Base-by-base conservation (phyloP, 495 filamentous ascomycete genomes). In the Talaromyces thailandensis region DNA sequence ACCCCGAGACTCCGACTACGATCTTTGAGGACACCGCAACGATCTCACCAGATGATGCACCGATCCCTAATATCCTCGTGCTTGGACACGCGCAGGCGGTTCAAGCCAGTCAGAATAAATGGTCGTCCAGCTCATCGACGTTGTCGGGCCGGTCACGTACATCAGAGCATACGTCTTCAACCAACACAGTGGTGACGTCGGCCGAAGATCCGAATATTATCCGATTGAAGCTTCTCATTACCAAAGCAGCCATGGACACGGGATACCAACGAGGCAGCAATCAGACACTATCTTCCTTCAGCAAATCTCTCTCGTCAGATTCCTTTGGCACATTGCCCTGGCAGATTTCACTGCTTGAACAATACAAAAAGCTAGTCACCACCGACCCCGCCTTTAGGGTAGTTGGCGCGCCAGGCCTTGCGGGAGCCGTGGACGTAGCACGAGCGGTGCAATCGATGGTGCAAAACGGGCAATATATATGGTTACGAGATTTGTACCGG, bases 1-100 rank as follows among this genome's bases (percentile, higher is more conserved):
- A 84, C 48, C 92, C 92, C 9, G 92, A 96, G 75, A 96, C 92
- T 0, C 92, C 92, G 0, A 92, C 91, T 1, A 96, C 92, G 9
- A 90, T 96, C 64, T 96, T 96, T 70, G 92, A 96, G 70, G 92
- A 96, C 68, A 88, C 85, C 0, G 73, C 73, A 48, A 88, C 88
- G 4, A 80, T 90, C 14, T 93, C 90, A 7, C 90, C 91, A 0
- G 88, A 92, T 60, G 85, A 90, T 58, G 88, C 83, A 14, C 84
- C 84, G 1, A 79, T 90, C 31, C 92, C 91, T 7, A 93, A 95
- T 67, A 94, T 96, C 48, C 72, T 96, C 31, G 86, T 96, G 1
- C 82, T 96, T 3, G 91, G 92, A 1, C 88, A 92, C 28, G 80
- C 80, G 61, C 56, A 71, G 64, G 63, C 25, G 64, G 63, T 24